Conservation (phyloP, 1,284 basidiomycete species). For the Trichosporon sp. region DNA sequence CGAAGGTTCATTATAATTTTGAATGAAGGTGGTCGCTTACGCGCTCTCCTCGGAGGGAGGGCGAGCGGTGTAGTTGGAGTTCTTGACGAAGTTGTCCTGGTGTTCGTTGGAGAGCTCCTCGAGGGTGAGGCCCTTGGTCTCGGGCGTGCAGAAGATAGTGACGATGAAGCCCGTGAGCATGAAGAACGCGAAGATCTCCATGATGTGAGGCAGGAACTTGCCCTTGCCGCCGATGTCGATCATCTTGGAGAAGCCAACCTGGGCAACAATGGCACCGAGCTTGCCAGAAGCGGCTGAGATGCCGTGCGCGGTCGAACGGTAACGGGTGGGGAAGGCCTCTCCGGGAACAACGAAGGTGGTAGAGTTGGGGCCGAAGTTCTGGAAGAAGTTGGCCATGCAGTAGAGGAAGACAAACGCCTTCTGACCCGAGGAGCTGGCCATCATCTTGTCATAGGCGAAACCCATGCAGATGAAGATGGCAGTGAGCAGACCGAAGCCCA, state of each 20-base stretch:
- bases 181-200: conserved; percentile 66
- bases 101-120: conserved; percentile 67
- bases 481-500: conserved; percentile 65
- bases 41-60: neutral
- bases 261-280: conserved; percentile 75
- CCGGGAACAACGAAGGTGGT: conserved; percentile 78
- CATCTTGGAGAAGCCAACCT: conserved; percentile 69
- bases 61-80: conserved; percentile 15
- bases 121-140: conserved; percentile 65
- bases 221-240: conserved; percentile 63
- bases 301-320: conserved; percentile 76
- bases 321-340: conserved; percentile 80
- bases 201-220: conserved; percentile 53
- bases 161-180: conserved; percentile 69
- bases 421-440: conserved; percentile 54
- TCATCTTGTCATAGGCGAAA: conserved; percentile 67
- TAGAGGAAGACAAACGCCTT: conserved; percentile 55
- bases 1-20: neutral
- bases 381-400: conserved; percentile 52
- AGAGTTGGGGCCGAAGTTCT: conserved; percentile 65
- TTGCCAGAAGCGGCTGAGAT: conserved; percentile 79
- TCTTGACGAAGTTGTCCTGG: conserved; percentile 60
- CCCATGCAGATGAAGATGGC: conserved; percentile 52
- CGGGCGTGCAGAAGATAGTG: conserved; percentile 69
- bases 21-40: conserved; percentile 35